Evolutionary conservation across 495 filamentous ascomycete species (phyloP).

Genomic region (Neohortaea acidophila): DNA sequence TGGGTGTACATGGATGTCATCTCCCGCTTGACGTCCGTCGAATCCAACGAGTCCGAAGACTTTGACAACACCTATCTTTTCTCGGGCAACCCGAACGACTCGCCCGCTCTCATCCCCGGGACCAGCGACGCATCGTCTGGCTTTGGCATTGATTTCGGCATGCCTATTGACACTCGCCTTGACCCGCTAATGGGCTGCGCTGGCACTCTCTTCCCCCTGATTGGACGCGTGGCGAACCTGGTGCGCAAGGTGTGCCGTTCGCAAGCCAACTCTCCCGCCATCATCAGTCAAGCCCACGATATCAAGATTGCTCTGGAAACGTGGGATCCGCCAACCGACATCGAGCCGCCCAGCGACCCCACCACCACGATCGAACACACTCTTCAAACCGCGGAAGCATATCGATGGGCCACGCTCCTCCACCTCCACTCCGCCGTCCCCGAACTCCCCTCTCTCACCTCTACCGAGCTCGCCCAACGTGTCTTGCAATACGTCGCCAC

Average conservation of each 20-base stretch:
- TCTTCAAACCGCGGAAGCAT: conserved; percentile 58
- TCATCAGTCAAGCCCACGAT: conserved; percentile 50
- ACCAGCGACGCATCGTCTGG: not conserved
- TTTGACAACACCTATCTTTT: conserved; percentile 32
- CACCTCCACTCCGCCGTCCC: conserved; percentile 69
- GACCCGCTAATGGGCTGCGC: conserved; percentile 69
- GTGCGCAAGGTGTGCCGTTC: conserved; percentile 47
- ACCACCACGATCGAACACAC: conserved; percentile 50
- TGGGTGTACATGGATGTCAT: conserved; percentile 79
- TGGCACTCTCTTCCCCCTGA: conserved; percentile 55
- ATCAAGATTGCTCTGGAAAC: conserved; percentile 47
- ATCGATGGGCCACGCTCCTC: conserved; percentile 58
- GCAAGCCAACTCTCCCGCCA: conserved; percentile 41
- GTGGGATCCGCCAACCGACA: conserved; percentile 42
- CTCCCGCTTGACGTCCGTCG: conserved; percentile 53
- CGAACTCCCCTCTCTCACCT: conserved; percentile 47
- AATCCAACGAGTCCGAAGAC: conserved; percentile 40
- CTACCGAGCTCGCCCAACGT: conserved; percentile 45
- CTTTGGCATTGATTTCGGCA: conserved; percentile 19
- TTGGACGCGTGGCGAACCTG: conserved; percentile 53
- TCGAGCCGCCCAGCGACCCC: conserved; percentile 50
- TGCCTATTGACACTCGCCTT: conserved; percentile 36
- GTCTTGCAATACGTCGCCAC: conserved; percentile 47
- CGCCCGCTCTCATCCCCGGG: conserved; percentile 19
- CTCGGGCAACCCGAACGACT: conserved; percentile 5